phyloP scores from a whole-genome alignment of 352 stramenopile genomes.

The Globisporangium mamillatum region DNA sequence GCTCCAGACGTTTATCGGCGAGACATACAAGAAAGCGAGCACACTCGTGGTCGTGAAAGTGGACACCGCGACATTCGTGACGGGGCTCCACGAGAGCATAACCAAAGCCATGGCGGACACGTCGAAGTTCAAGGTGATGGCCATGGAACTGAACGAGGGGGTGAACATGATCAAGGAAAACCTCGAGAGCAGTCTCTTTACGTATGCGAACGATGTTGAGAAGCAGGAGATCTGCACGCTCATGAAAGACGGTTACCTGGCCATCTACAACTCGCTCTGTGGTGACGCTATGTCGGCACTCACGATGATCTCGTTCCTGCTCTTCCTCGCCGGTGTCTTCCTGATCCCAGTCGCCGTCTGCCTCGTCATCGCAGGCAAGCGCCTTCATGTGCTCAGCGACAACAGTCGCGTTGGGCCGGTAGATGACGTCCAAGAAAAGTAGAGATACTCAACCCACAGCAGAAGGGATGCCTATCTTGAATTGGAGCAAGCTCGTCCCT shows the following conservation, averaged over 20 bases:
- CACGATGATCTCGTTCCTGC: conserved; percentile 72
- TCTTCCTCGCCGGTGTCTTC: conserved; percentile 64
- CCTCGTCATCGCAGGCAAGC: conserved; percentile 64
- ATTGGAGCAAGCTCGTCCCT: too few species aligned
- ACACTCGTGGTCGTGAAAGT: conserved; percentile 20
- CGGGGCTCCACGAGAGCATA: conserved; percentile 30
- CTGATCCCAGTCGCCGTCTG: conserved; percentile 63
- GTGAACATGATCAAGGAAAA: conserved; percentile 41
- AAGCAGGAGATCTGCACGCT: conserved; percentile 58
- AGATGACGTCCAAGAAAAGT: conserved; percentile 57
- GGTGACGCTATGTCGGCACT: conserved; percentile 58
- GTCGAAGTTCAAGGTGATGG: conserved; percentile 43
- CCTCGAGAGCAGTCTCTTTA: conserved; percentile 45
- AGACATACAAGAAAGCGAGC: conserved; percentile 19
- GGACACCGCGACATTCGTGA: conserved; percentile 27
- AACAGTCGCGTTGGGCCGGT: conserved; percentile 45
- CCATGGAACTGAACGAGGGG: conserved; percentile 27
- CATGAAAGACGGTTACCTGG: conserved; percentile 38
- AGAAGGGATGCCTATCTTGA: too few species aligned
- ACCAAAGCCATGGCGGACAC: conserved; percentile 19
- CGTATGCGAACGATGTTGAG: conserved; percentile 55
- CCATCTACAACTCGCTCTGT: conserved; percentile 51
- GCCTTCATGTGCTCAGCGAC: conserved; percentile 48
- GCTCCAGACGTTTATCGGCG: conserved; percentile 15
- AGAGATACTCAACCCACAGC: neutral